These are phyloP conservation scores for Geotrichum ghanense DNA, from an alignment of 805 yeast genomes.

Conservation along the genomic window DNA sequence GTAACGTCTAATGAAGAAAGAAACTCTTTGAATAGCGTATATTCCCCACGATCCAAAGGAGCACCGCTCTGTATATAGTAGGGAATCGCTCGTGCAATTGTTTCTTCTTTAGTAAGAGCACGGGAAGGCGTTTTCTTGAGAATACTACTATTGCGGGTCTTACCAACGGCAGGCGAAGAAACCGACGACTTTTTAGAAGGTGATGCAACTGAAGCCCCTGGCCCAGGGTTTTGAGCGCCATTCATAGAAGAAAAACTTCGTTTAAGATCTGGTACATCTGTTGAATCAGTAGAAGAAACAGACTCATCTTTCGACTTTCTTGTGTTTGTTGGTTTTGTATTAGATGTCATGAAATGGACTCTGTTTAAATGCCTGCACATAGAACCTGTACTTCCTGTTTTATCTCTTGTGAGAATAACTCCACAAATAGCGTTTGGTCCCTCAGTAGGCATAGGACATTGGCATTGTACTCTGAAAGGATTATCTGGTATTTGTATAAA, in stretches of 20 bases:
- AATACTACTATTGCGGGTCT: background rate
- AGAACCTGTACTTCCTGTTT: constrained; percentile 1
- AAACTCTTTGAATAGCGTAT: background rate
- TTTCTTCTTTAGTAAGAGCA: background rate
- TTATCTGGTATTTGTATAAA: background rate
- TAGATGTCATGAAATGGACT: background rate
- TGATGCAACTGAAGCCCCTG: background rate
- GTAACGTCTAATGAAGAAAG: background rate
- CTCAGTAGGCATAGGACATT: background rate
- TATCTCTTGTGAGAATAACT: background rate
- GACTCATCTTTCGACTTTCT: background rate
- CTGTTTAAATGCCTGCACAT: constrained; percentile 2
- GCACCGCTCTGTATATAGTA: constrained; percentile 1
- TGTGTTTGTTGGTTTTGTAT: background rate
- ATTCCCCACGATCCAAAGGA: background rate
- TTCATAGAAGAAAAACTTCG: background rate
- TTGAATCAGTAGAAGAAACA: background rate
- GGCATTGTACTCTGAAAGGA: constrained; percentile 3
- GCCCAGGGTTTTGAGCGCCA: background rate
- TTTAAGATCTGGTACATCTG: background rate
- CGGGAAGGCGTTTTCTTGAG: background rate
- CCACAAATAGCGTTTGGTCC: constrained; percentile 2
- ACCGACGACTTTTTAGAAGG: background rate
- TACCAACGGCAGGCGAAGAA: background rate
- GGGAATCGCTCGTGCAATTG: constrained; percentile 1